A percentile compares a stretch with the other conserved stretches of the same genome.
Evolutionary conservation across 257 asterid genomes (phyloP).

Genomic region (Nicotiana benthamiana): DNA sequence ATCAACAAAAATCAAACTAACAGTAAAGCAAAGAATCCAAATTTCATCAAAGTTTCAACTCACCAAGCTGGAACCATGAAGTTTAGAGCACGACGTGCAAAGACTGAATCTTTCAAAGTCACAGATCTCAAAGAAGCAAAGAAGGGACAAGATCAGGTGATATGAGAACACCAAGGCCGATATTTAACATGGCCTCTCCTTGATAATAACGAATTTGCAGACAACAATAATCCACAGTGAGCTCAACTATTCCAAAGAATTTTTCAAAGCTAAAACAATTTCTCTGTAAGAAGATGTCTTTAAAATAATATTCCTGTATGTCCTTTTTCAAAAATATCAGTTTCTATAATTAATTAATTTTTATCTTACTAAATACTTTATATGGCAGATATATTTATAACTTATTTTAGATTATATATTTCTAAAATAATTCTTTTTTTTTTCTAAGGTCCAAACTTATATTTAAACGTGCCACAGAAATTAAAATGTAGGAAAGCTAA

Average conservation of each 20-base stretch:
- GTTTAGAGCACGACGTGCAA: neutral
- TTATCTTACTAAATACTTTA: too few relatives aligned
- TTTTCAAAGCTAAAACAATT: neutral
- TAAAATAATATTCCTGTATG: too few relatives aligned
- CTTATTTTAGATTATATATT: too few relatives aligned
- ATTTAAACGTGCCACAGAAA: too few relatives aligned
- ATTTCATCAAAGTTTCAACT: neutral
- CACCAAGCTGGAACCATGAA: conserved; percentile 1
- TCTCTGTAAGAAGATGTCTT: neutral
- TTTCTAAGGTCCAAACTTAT: too few relatives aligned
- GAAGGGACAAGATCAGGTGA: conserved; percentile 42
- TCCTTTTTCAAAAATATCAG: too few relatives aligned
- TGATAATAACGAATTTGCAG: neutral
- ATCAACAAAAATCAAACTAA: neutral
- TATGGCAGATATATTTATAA: too few relatives aligned
- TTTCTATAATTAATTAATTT: too few relatives aligned
- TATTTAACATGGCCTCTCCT: conserved; percentile 4
- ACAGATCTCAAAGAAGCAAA: conserved; percentile 39
- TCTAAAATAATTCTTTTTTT: too few relatives aligned
- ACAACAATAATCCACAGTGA: neutral
- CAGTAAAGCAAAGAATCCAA: neutral
- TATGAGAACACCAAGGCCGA: conserved; percentile 29
- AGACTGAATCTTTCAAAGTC: neutral
- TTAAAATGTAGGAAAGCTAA: too few relatives aligned
- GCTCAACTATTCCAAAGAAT: neutral